phyloP scores from a whole-genome alignment of 2,329 filamentous ascomycete species.

The Daldinia sp. region DNA sequence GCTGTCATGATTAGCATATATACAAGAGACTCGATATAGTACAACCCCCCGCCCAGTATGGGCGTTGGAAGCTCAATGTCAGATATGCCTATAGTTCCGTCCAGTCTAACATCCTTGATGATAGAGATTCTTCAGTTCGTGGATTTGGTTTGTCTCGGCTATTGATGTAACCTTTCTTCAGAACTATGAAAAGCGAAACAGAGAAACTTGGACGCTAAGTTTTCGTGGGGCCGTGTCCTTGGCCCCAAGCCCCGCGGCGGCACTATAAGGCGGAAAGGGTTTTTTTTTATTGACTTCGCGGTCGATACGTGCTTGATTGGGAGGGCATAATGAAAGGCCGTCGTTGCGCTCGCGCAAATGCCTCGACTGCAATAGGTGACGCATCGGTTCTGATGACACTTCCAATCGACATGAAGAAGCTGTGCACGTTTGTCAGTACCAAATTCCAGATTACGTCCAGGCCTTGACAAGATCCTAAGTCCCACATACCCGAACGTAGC shows the following conservation, averaged over 20 bases:
- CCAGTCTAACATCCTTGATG: constrained; percentile 9
- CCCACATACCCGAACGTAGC: constrained; percentile 88
- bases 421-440: constrained; percentile 50
- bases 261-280: neutral
- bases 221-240: neutral
- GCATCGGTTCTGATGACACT: constrained; percentile 95
- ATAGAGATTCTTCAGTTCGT: constrained; percentile 8
- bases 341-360: constrained; percentile 80
- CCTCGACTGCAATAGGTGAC: constrained; percentile 78
- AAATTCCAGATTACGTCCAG: neutral
- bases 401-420: constrained; percentile 99
- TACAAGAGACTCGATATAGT: constrained; percentile 32
- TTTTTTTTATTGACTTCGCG: constrained; percentile 46
- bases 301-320: constrained; percentile 56
- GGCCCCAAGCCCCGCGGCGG: neutral
- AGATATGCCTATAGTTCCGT: constrained; percentile 4
- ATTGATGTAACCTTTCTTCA: neutral
- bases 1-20: constrained; percentile 22
- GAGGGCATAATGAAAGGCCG: constrained; percentile 75
- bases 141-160: neutral
- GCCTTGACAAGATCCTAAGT: neutral
- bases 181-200: neutral
- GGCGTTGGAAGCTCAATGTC: constrained; percentile 13
- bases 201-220: neutral
- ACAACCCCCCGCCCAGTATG: constrained; percentile 20